phyloP scores from a whole-genome alignment of 73 alveolate genomes.

The Breviolum minutum region DNA sequence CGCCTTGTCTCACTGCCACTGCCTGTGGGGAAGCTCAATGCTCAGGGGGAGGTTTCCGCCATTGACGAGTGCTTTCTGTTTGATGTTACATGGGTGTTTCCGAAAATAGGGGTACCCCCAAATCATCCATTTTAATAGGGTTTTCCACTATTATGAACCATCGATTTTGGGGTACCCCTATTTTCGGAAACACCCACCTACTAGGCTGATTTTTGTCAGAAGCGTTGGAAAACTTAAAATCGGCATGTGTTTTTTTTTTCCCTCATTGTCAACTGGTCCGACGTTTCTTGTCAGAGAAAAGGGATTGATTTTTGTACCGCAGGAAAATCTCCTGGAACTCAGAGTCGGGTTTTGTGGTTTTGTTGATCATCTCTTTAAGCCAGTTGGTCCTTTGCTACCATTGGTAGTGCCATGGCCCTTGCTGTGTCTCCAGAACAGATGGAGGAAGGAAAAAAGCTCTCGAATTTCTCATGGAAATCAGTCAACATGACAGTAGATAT shows the following conservation, averaged over 20 bases:
- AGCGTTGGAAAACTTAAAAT: no score
- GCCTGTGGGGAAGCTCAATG: slow-evolving; percentile 21
- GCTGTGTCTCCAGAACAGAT: background rate
- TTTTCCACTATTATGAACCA: no score
- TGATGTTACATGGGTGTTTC: no score
- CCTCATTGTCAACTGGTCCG: background rate
- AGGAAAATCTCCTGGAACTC: background rate
- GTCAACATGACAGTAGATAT: slow-evolving; percentile 24
- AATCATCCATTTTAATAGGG: no score
- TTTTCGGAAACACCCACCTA: no score
- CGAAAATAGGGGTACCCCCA: no score
- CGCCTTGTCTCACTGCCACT: background rate
- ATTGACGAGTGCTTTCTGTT: background rate
- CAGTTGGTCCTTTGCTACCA: background rate
- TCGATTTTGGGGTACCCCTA: no score
- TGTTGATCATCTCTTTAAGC: background rate
- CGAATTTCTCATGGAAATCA: slow-evolving; percentile 17
- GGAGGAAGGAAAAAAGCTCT: slow-evolving; percentile 16
- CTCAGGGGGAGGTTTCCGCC: background rate
- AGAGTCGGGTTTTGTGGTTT: background rate
- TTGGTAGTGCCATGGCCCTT: background rate
- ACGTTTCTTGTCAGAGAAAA: background rate
- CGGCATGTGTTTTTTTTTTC: background rate
- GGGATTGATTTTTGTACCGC: background rate
- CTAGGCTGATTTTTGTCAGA: no score